Base-by-base conservation (phyloP, 805 yeast genomes). In the Cyberlindnera mycetangii region DNA sequence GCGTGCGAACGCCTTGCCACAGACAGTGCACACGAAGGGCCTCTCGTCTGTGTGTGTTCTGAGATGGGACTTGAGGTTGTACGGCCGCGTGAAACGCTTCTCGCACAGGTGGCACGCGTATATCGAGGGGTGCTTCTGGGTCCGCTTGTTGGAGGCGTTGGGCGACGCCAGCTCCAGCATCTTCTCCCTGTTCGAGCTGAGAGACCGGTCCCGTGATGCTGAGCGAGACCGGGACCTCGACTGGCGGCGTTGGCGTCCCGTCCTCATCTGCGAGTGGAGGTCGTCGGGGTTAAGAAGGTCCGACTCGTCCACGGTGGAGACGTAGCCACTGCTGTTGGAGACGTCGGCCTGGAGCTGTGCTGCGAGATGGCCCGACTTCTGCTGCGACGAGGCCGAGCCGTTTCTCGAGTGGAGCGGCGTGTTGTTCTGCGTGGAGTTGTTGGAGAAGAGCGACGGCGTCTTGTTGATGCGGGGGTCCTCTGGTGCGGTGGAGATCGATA, bases 41-140 rank as follows among this genome's bases (percentile, higher is more conserved):
- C 89, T 67, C 58, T 86, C 95, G 59, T 85, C 85, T 0, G 95
- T 85, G 61, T 87, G 99, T 0, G 98, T 92, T 47, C 97, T 71
- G 59, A 86, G 69, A 66, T 92, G 99, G 0, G 96, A 87, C 54
- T 92, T 88, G 53, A 92, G 70, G 60, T 93, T 93, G 64, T 93
- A 93, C 0, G 97, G 96, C 44, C 98, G 69, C 2, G 98, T 92
- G 62, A 92, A 92, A 39, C 83, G 70, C 65, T 89, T 89, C 32
- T 81, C 89, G 65, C 99, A 92, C 34, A 86, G 66, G 47, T 82
- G 81, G 63, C 98, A 92, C 2, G 84, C 84, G 64, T 78, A 86
- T 8, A 79, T 73, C 20, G 86, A 77, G 0, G 92, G 92, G 57
- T 82, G 82, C 49, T 83, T 84, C 54, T 84, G 89, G 7, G 76